A percentile compares a stretch with the other conserved stretches of the same genome.
These are phyloP conservation scores for Mortierella sp. DNA, from an alignment of 371 early-diverging fungal species.

Conservation along the genomic window DNA sequence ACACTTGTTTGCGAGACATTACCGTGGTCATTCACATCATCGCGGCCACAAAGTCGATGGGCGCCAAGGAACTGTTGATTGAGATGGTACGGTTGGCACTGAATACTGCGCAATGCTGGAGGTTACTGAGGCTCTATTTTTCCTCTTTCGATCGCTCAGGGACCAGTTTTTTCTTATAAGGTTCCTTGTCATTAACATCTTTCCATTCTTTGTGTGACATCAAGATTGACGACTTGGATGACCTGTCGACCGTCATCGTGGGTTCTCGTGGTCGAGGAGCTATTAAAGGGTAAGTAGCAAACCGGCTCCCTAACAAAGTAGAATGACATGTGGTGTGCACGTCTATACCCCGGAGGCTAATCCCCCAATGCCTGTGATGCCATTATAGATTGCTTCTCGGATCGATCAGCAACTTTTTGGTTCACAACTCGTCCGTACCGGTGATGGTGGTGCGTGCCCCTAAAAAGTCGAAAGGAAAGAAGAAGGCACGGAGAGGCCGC, in stretches of 20 bases:
- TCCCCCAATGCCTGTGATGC: not conserved
- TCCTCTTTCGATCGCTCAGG: not conserved
- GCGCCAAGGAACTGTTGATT: slow-evolving; percentile 62
- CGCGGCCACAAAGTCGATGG: slow-evolving; percentile 58
- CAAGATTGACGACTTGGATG: slow-evolving; percentile 58
- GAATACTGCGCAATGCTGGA: not conserved
- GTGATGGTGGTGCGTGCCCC: slow-evolving; percentile 70
- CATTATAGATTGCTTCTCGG: slow-evolving; percentile 59
- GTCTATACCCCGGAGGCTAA: no score
- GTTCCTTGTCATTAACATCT: no score
- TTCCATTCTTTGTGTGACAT: not conserved
- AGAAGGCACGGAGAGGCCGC: slow-evolving; percentile 29
- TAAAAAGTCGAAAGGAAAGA: slow-evolving; percentile 58
- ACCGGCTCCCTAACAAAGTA: no score
- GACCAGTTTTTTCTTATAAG: not conserved
- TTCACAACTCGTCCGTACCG: slow-evolving; percentile 69
- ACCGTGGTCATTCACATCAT: slow-evolving; percentile 63
- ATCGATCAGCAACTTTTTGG: slow-evolving; percentile 67
- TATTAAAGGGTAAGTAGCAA: slow-evolving; percentile 60
- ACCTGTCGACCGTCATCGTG: slow-evolving; percentile 65
- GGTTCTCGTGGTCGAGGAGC: slow-evolving; percentile 66
- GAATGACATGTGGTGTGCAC: no score
- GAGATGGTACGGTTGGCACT: slow-evolving; percentile 54
- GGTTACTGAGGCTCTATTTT: not conserved
- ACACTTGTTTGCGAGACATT: slow-evolving; percentile 58